A percentile compares a stretch with the other conserved stretches of the same genome.
phyloP scores from a whole-genome alignment of 2,329 filamentous ascomycete species.

The Cytospora leucostoma region DNA sequence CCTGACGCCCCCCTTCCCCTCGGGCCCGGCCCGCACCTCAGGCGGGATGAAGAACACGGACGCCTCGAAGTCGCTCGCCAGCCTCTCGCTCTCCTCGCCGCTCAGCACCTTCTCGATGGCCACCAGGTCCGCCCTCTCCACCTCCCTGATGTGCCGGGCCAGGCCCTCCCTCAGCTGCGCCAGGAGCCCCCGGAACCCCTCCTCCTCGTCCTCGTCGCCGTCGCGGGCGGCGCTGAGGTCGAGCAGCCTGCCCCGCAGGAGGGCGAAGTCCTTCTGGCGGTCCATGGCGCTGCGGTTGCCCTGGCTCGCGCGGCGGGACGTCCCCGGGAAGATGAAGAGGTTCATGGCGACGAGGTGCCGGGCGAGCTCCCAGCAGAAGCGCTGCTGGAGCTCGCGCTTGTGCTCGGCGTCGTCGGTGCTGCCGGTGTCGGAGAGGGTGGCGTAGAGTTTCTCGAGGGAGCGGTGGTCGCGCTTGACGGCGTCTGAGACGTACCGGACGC shows the following conservation, averaged over 20 bases:
- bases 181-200: background rate
- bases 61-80: conserved; percentile 20
- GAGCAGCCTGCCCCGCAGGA: background rate
- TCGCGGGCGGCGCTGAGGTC: background rate
- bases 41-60: conserved; percentile 11
- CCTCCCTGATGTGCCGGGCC: conserved; percentile 10
- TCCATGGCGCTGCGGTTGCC: conserved; percentile 9
- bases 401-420: background rate
- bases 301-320: conserved; percentile 10
- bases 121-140: conserved; percentile 22
- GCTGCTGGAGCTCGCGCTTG: conserved; percentile 6
- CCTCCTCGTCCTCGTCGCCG: background rate
- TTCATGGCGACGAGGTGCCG: conserved; percentile 21
- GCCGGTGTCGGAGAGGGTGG: background rate
- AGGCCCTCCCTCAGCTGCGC: background rate
- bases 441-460: conserved; percentile 17
- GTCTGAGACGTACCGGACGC: conserved; percentile 26
- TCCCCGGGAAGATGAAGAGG: conserved; percentile 24
- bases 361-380: conserved; percentile 23
- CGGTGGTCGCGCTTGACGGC: conserved; percentile 25
- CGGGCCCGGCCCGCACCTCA: background rate
- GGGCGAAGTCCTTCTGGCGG: conserved; percentile 7
- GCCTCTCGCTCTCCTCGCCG: conserved; percentile 17
- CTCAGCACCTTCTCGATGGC: conserved; percentile 18
- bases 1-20: background rate